phyloP scores from a whole-genome alignment of 495 filamentous ascomycete species.

The Aspergillus baeticus region DNA sequence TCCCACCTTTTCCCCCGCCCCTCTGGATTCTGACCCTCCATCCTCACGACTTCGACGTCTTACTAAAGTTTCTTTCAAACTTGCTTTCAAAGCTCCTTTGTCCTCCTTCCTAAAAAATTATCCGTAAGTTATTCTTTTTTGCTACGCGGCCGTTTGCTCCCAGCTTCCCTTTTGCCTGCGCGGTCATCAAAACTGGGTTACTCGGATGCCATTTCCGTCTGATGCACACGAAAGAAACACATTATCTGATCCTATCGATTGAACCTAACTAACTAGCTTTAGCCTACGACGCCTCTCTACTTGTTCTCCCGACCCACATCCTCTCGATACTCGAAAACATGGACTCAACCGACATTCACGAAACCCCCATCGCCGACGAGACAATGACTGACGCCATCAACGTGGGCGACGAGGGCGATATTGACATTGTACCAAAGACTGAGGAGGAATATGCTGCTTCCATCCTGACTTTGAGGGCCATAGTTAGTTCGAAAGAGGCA shows the following conservation, averaged over 20 bases:
- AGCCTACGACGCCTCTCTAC: background rate
- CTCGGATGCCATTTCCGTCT: conserved; percentile 5
- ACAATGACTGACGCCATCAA: conserved; percentile 51
- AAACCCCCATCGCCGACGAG: conserved; percentile 39
- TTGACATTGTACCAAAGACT: conserved; percentile 73
- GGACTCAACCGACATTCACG: conserved; percentile 49
- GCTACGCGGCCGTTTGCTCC: background rate
- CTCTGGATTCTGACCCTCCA: conserved; percentile 12
- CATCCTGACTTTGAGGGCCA: conserved; percentile 89
- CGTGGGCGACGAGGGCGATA: conserved; percentile 58
- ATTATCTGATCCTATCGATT: background rate
- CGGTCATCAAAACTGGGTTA: background rate
- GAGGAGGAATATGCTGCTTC: conserved; percentile 95
- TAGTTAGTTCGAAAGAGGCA: conserved; percentile 97
- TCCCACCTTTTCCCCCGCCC: conserved; percentile 24
- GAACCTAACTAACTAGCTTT: background rate
- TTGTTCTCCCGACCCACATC: background rate
- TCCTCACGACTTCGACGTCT: conserved; percentile 4
- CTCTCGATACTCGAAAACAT: conserved; percentile 29
- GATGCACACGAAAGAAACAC: background rate
- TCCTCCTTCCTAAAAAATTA: background rate
- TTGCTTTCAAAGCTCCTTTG: background rate
- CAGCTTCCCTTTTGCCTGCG: background rate
- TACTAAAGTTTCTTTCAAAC: background rate
- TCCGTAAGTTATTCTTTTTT: background rate